Percentiles rank a stretch among this genome's conserved stretches.
Evolutionary conservation across 2,329 filamentous ascomycete species (phyloP).

Genomic region (Eutypa lata): DNA sequence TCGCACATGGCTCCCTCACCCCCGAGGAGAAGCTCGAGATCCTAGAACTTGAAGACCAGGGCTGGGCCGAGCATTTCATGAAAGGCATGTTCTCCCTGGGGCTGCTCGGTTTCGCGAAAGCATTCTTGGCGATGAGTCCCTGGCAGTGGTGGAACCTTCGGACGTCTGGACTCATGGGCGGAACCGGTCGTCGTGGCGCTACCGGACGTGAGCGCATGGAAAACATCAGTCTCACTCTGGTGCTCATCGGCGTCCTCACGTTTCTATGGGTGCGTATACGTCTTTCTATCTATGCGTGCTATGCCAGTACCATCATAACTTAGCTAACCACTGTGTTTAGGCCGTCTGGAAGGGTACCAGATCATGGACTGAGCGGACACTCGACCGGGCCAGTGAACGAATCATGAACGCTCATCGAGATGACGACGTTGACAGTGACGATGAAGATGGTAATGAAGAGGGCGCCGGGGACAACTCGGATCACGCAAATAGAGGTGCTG

Average conservation of each 20-base stretch:
- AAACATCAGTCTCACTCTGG: conserved; percentile 74
- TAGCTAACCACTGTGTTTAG: conserved; percentile 35
- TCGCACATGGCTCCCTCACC: conserved; percentile 40
- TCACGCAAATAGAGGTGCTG: conserved; percentile 20
- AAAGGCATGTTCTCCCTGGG: conserved; percentile 92
- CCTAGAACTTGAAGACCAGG: conserved; percentile 47
- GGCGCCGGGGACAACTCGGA: conserved; percentile 8
- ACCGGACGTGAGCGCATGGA: conserved; percentile 76
- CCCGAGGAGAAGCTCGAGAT: conserved; percentile 38
- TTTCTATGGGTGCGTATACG: conserved; percentile 66
- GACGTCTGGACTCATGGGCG: conserved; percentile 52
- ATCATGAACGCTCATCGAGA: conserved; percentile 77
- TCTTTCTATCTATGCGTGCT: background rate
- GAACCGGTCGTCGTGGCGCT: conserved; percentile 50
- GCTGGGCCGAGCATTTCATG: conserved; percentile 80
- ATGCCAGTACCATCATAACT: background rate
- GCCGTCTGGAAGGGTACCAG: conserved; percentile 80
- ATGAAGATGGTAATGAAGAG: conserved; percentile 43
- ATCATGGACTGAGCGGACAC: conserved; percentile 64
- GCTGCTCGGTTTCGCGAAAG: conserved; percentile 80
- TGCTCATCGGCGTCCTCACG: conserved; percentile 75
- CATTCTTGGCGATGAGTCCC: conserved; percentile 69
- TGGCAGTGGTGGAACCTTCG: conserved; percentile 77
- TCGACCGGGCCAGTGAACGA: conserved; percentile 73
- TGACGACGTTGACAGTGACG: conserved; percentile 55